Evolutionary conservation across 2,329 filamentous ascomycete genomes (phyloP).

Genomic region (Triangularia setosa): DNA sequence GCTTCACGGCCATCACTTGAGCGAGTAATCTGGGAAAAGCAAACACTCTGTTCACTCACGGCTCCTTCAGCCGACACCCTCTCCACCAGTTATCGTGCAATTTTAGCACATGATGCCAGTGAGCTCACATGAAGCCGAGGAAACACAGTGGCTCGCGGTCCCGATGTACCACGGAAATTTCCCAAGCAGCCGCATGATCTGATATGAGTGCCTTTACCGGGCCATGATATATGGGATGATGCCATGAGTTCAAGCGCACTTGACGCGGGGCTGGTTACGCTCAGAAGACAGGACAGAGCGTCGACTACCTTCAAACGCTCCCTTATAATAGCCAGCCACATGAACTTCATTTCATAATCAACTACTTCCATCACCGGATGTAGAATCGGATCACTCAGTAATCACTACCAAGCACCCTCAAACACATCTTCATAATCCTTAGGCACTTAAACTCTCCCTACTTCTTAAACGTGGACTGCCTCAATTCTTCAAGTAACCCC

Average conservation of each 20-base stretch:
- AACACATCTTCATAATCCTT: too few relatives aligned
- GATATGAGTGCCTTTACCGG: background rate
- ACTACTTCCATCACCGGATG: too few relatives aligned
- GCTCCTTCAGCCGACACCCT: background rate
- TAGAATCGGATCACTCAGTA: too few relatives aligned
- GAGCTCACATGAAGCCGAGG: background rate
- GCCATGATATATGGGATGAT: background rate
- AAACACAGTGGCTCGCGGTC: background rate
- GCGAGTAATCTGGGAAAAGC: background rate
- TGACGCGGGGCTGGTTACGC: background rate
- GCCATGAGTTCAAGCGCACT: background rate
- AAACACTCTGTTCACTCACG: background rate
- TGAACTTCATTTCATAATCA: background rate
- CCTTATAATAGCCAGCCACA: too few relatives aligned
- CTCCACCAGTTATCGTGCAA: background rate
- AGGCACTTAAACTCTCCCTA: too few relatives aligned
- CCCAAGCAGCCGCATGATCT: background rate
- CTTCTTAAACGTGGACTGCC: too few relatives aligned
- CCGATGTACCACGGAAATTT: background rate
- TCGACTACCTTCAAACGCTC: background rate
- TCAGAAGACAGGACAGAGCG: background rate
- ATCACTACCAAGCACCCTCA: too few relatives aligned
- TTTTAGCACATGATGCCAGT: too few relatives aligned
- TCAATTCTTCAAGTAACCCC: too few relatives aligned
- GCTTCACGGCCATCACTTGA: background rate